phyloP scores from a whole-genome alignment of 495 filamentous ascomycete genomes.

The Penicillium atrosanguineum region DNA sequence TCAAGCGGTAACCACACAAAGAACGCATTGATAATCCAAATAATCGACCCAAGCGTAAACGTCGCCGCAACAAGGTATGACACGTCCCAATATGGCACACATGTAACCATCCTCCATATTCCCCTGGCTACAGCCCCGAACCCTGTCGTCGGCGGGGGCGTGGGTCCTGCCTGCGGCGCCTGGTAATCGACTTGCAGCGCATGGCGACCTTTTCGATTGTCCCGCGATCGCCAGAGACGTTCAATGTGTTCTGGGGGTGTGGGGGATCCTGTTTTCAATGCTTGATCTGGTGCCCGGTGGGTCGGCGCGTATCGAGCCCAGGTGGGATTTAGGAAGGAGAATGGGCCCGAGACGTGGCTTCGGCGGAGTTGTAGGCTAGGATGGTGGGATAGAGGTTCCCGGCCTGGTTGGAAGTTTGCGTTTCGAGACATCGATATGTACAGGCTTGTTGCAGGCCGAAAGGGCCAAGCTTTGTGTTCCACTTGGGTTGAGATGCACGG shows the following conservation, averaged over 20 bases:
- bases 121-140: constrained; percentile 37
- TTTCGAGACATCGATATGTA: constrained; percentile 18
- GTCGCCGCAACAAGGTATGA: constrained; percentile 63
- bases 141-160: constrained; percentile 44
- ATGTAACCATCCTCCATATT: constrained; percentile 54
- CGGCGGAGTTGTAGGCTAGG: constrained; percentile 8
- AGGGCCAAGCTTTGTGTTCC: constrained; percentile 9
- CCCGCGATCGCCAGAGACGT: constrained; percentile 60
- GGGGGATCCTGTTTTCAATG: constrained; percentile 4
- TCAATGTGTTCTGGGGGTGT: constrained; percentile 16
- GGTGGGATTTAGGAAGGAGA: constrained; percentile 25
- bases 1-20: constrained; percentile 63
- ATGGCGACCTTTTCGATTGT: constrained; percentile 71
- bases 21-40: constrained; percentile 69
- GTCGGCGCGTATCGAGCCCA: constrained; percentile 13
- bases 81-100: constrained; percentile 66
- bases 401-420: constrained; percentile 15
- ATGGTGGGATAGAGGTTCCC: constrained; percentile 15
- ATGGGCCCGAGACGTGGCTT: constrained; percentile 19
- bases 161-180: constrained; percentile 18
- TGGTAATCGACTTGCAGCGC: constrained; percentile 46
- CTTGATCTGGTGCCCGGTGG: neutral
- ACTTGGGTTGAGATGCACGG: constrained; percentile 2
- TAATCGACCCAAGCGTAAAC: constrained; percentile 61
- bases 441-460: neutral